Percentiles rank a stretch among this genome's conserved stretches.
Conservation (phyloP, 2,329 filamentous ascomycete genomes). For the Exophiala xenobiotica region DNA sequence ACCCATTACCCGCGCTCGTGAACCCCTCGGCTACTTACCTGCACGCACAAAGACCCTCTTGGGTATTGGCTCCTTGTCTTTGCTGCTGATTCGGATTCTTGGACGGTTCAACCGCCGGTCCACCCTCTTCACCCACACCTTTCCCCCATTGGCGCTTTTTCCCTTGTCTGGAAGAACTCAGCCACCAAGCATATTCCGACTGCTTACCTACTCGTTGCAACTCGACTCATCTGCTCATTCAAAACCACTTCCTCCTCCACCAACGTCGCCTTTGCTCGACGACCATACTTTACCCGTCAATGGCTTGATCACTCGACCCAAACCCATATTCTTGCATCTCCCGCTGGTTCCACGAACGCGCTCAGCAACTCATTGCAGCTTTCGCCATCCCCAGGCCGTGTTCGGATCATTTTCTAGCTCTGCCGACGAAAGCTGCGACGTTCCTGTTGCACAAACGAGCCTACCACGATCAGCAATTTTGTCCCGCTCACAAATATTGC, state of each 20-base stretch:
- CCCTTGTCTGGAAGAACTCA: background rate
- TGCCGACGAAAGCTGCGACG: slow-evolving; percentile 19
- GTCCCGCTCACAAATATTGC: slow-evolving; percentile 23
- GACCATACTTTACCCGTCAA: background rate
- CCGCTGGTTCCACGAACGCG: too few relatives aligned
- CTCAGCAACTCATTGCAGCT: too few relatives aligned
- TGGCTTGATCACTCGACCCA: too few relatives aligned
- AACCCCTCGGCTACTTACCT: slow-evolving; percentile 4
- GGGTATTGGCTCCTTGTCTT: background rate
- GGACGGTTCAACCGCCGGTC: background rate
- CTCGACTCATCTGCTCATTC: background rate
- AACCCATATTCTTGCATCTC: too few relatives aligned
- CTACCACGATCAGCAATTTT: slow-evolving; percentile 26
- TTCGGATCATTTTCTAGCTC: slow-evolving; percentile 6
- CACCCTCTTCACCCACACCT: background rate
- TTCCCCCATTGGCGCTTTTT: background rate
- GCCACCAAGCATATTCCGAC: background rate
- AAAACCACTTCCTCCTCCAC: too few relatives aligned
- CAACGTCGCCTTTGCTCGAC: too few relatives aligned
- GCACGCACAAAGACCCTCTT: background rate
- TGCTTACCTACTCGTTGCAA: slow-evolving; percentile 6
- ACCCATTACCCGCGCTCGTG: slow-evolving; percentile 4
- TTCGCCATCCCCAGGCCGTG: too few relatives aligned
- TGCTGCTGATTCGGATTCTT: background rate
- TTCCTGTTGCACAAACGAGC: slow-evolving; percentile 22